A percentile compares a stretch with the other conserved stretches of the same genome.
These are phyloP conservation scores for Phycomyces nitens DNA, from an alignment of 192 early-diverging fungal genomes.

Conservation along the genomic window DNA sequence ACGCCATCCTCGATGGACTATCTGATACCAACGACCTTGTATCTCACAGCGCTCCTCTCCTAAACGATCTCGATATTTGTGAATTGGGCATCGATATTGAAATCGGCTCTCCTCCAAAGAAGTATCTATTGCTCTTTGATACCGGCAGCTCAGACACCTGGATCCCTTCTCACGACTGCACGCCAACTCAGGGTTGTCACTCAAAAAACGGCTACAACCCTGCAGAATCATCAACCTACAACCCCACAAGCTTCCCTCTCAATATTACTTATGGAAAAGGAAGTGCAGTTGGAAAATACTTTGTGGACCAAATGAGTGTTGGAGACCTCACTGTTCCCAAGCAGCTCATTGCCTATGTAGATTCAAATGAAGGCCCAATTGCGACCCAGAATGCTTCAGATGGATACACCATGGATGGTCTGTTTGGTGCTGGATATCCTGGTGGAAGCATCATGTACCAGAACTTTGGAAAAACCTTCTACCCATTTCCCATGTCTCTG, in stretches of 20 bases:
- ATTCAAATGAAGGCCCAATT: slow-evolving; percentile 12
- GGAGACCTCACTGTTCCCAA: not conserved
- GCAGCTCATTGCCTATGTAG: slow-evolving; percentile 11
- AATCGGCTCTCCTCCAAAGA: slow-evolving; percentile 26
- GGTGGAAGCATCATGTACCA: slow-evolving; percentile 10
- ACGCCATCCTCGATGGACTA: not conserved
- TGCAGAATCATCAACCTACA: slow-evolving; percentile 9
- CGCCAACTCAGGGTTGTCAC: not conserved
- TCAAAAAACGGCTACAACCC: slow-evolving; percentile 5
- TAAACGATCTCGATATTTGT: slow-evolving; percentile 20
- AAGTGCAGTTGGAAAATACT: slow-evolving; percentile 13
- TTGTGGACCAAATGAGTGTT: slow-evolving; percentile 11
- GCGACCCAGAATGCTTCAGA: slow-evolving; percentile 13
- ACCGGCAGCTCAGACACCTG: slow-evolving; percentile 35
- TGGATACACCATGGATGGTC: slow-evolving; percentile 17
- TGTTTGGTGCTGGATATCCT: slow-evolving; percentile 24
- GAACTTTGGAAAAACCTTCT: not conserved
- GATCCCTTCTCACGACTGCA: slow-evolving; percentile 24
- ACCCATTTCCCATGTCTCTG: slow-evolving; percentile 16
- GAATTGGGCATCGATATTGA: slow-evolving; percentile 22
- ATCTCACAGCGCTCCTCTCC: slow-evolving; percentile 3
- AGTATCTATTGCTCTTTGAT: slow-evolving; percentile 27
- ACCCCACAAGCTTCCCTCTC: not conserved
- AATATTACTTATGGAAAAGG: slow-evolving; percentile 20
- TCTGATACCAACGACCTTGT: not conserved